Evolutionary conservation across 2,329 filamentous ascomycete species (phyloP), one percentile per base, ranked within the genome.

Genomic region (Magnaporthiopsis incrustans): DNA sequence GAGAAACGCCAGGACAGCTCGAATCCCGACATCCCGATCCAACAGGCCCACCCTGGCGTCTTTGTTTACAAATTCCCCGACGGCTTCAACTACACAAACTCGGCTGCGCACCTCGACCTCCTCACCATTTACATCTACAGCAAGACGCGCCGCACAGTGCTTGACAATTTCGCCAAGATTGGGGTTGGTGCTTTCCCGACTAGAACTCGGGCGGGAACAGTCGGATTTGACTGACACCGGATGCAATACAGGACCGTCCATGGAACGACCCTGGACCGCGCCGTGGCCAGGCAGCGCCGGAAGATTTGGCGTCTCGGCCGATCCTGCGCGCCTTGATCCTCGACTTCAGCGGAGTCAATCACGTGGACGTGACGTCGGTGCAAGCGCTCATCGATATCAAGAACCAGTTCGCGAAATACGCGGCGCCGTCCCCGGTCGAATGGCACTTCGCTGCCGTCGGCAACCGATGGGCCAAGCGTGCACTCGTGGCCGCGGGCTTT

Each of bases 401-500:
- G 71, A 96, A 97, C 75, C 93, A 97, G 73, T 86, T 98, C 32
- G 94, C 97, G 74, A 83, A 87, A 26, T 96, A 97, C 73, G 85
- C 92, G 0, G 76, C 89, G 0, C 94, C 94, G 0, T 87, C 92
- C 26, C 81, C 83, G 2, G 93, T 98, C 5, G 92, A 97, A 74
- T 98, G 94, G 93, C 95, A 98, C 76, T 89, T 98, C 67, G 91
- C 93, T n/a, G 89, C 88, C 76, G 90, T 98, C 78, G 92, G 89
- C 78, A 97, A 95, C 79, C 85, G 91, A 65, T 97, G 94, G 94
- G 94, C 92, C 30, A 97, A 97, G 79, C 89, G 92, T 38, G 93
- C 91, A 5, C 86, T 98, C 58, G 89, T 89, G 4, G 86, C 90
- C 2, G 94, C 90, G 30, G 94, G 94, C 15, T 98, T 98, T 71